Percentiles rank a stretch among this genome's conserved stretches.
Evolutionary conservation across 1,284 basidiomycete genomes (phyloP).

Genomic region (Moesziomyces globuligerus): DNA sequence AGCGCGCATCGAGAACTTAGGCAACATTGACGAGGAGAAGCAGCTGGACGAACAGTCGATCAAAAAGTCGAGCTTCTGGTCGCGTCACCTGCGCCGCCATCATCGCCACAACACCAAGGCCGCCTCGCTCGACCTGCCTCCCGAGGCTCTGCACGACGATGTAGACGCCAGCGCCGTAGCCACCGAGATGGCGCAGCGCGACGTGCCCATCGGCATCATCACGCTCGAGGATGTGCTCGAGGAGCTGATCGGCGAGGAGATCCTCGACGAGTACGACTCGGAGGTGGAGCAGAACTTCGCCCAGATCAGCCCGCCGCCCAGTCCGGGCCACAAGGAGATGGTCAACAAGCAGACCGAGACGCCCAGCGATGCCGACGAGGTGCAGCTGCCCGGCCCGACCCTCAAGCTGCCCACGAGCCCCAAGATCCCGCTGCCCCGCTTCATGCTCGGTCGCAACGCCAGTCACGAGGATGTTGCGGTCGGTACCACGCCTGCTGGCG

Average conservation of each 20-base stretch:
- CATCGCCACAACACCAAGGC: slow-evolving; percentile 73
- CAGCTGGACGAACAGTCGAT: slow-evolving; percentile 56
- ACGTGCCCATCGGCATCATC: slow-evolving; percentile 83
- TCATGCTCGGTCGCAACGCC: slow-evolving; percentile 36
- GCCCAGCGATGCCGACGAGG: slow-evolving; percentile 24
- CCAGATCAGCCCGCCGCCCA: slow-evolving; percentile 52
- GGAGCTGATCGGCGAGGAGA: slow-evolving; percentile 69
- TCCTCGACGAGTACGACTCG: slow-evolving; percentile 63
- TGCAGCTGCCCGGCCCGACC: slow-evolving; percentile 31
- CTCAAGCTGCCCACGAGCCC: slow-evolving; percentile 39
- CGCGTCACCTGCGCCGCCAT: slow-evolving; percentile 75
- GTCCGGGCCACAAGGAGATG: slow-evolving; percentile 50
- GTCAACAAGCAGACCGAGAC: slow-evolving; percentile 31
- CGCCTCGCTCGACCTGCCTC: slow-evolving; percentile 30
- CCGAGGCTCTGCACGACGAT: slow-evolving; percentile 76
- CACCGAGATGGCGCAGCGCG: slow-evolving; percentile 45
- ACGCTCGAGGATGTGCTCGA: slow-evolving; percentile 92
- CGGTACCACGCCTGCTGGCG: slow-evolving; percentile 1
- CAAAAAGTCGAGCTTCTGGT: slow-evolving; percentile 68
- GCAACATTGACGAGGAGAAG: slow-evolving; percentile 60
- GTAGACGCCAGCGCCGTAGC: slow-evolving; percentile 41
- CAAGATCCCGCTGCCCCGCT: slow-evolving; percentile 41
- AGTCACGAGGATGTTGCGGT: slow-evolving; percentile 17
- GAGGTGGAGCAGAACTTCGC: slow-evolving; percentile 60
- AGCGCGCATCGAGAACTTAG: slow-evolving; percentile 40